phyloP scores from a whole-genome alignment of 805 yeast genomes.

The Kuraishia piskuri region DNA sequence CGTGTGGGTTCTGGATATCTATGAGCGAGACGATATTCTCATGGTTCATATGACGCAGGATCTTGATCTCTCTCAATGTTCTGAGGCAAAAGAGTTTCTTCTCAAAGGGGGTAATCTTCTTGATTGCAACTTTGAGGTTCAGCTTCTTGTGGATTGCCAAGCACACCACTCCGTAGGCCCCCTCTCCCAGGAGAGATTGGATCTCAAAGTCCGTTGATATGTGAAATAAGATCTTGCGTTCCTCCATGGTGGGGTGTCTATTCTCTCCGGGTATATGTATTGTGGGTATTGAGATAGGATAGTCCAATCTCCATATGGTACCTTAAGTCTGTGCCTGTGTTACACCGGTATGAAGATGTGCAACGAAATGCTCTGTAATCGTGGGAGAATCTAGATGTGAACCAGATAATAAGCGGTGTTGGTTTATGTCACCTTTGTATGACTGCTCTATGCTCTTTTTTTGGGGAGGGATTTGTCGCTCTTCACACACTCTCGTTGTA shows the following conservation, averaged over 20 bases:
- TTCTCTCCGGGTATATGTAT: background rate
- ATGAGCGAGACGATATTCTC: slow-evolving; percentile 62
- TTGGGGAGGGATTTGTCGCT: no score
- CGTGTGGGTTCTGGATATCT: slow-evolving; percentile 58
- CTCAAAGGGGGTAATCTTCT: slow-evolving; percentile 66
- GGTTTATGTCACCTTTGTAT: no score
- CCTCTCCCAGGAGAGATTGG: slow-evolving; percentile 60
- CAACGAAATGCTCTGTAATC: no score
- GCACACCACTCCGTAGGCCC: slow-evolving; percentile 77
- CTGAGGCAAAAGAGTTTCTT: slow-evolving; percentile 58
- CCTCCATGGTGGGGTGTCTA: background rate
- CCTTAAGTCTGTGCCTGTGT: no score
- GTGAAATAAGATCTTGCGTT: slow-evolving; percentile 44
- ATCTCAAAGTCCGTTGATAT: slow-evolving; percentile 56
- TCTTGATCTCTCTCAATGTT: slow-evolving; percentile 61
- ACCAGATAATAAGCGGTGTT: no score
- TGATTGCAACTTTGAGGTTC: slow-evolving; percentile 61
- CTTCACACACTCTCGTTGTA: no score
- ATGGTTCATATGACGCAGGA: slow-evolving; percentile 59
- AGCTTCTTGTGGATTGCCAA: slow-evolving; percentile 58
- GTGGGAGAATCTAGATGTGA: no score
- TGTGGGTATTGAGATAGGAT: no score
- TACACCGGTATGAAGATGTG: no score
- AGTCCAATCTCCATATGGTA: no score
- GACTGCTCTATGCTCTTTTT: no score